Evolutionary conservation across 23 red algal genomes (phyloP).

Genomic region (Chondrus crispus): DNA sequence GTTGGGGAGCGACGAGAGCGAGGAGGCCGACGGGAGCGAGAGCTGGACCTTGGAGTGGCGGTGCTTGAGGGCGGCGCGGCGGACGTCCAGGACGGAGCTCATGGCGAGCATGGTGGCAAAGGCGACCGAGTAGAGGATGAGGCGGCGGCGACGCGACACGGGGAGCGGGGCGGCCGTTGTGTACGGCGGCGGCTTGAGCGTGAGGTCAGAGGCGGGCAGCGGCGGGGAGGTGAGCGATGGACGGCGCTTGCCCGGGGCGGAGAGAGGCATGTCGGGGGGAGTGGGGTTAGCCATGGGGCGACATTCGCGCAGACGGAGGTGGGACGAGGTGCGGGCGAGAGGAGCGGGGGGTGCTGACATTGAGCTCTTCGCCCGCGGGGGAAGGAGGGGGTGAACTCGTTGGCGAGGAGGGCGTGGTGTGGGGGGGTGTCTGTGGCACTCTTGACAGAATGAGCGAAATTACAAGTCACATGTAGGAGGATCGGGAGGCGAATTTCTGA

Average conservation of each 20-base stretch:
- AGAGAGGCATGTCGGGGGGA: neutral
- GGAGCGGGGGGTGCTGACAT: conserved; percentile 4
- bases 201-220: neutral
- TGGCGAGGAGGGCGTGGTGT: too few species aligned
- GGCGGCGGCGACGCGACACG: neutral
- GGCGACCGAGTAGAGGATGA: conserved; percentile 33
- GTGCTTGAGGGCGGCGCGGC: conserved; percentile 19
- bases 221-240: neutral
- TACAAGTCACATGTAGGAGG: too few species aligned
- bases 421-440: too few species aligned
- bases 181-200: neutral
- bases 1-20: too few species aligned
- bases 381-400: too few species aligned
- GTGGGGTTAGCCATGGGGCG: neutral
- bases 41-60: conserved; percentile 41
- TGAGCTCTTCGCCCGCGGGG: too few species aligned
- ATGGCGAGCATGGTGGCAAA: conserved; percentile 60
- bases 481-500: too few species aligned
- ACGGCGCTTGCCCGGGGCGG: neutral
- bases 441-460: too few species aligned
- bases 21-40: conserved; percentile 15
- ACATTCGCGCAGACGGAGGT: neutral
- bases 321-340: neutral
- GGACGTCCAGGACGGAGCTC: conserved; percentile 43
- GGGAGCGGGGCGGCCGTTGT: neutral